Base-by-base conservation (phyloP, 495 filamentous ascomycete species). In the Gamarada debralockiae region DNA sequence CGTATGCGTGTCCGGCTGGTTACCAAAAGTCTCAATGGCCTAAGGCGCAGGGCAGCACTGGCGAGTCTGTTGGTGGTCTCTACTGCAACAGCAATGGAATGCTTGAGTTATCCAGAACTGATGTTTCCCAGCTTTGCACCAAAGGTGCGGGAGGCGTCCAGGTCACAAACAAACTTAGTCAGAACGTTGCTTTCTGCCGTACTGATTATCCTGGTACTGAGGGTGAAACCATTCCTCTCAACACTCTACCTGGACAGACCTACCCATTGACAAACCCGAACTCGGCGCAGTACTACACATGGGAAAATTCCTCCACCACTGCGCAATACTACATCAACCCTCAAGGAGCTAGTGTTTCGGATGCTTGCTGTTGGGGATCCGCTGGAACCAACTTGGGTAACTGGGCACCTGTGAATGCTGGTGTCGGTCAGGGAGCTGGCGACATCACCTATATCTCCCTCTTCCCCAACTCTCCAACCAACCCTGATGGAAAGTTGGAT, bases 311-410 rank as follows among this genome's bases (percentile, higher is more conserved):
- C 69, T 20, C 63, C 17, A 97, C 93, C 46, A 92, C 87, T 27
- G 91, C 92, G 41, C 95, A 98, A 72, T 98, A 97, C 79, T 98
- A 98, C 65, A 79, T 97, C 73, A 97, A 97, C 80, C 84, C 84
- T 57, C 73, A 76, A 53, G 90, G 88, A 57, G 73, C 84, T 14
- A 64, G 74, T 14, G 69, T 81, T 37, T 65, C 85, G 58, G 69
- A 91, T 15, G 93, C 83, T 29, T 98, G 93, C 77, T 63, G 71
- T 27, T 97, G 93, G 93, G 78, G 79, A 55, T 42, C 59, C 38
- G 56, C 72, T 50, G 55, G 67, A 1, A 55, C 65, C 8, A 70
- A 75, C 62, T 72, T 82, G 52, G 93, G 93, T 52, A 97, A 98
- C 80, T 96, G 80, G 79, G 86, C 93, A 17, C 92, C 95, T 18